Base-by-base conservation (phyloP, 805 yeast genomes). In the Tetrapisispora fleetii region DNA sequence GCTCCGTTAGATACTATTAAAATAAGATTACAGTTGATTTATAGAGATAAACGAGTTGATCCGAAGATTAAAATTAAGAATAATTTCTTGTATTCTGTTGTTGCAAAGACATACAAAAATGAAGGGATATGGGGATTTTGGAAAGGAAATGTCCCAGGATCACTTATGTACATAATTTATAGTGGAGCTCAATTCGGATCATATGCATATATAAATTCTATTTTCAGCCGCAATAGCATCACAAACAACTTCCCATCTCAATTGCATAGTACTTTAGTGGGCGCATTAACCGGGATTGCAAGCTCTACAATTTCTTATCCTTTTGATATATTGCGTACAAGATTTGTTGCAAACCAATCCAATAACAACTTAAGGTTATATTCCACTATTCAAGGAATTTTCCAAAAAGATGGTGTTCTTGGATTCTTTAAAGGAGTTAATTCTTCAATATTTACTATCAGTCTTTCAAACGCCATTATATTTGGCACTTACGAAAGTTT, bases 121-220 rank as follows among this genome's bases (percentile, higher is more conserved):
- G 98, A 91, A 64, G 95, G 95, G 1, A 39, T 82, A 0, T 51
- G 64, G 3, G 91, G 88, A 0, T 71, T 91, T n/a, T 93, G 98
- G 98, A 90, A 89, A 63, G 99, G 99, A 0, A 93, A 93, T 61
- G 74, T 87, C 0, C 95, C 99, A 0, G 99, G 98, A 0, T 88
- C 88, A 53, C 64, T 80, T 37, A 77, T 93, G 80, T 93, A 93
- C 59, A 69, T 91, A 14, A 55, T 85, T 11, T 93, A 91, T 58
- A 96, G 98, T 13, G 86, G 86, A 0, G 68, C 78, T 0, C 98
- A 93, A 63, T 93, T 93, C 67, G 72, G 91, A 1, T 68, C 85
- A 1, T 86, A 83, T 58, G 72, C 88, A 1, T 60, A 72, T 0
- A 65, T 78, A 32, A 85, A 82, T 60, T 63, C 64, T 1, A 50